phyloP scores from a whole-genome alignment of 306 rosid genomes.

The Quercus alba region DNA sequence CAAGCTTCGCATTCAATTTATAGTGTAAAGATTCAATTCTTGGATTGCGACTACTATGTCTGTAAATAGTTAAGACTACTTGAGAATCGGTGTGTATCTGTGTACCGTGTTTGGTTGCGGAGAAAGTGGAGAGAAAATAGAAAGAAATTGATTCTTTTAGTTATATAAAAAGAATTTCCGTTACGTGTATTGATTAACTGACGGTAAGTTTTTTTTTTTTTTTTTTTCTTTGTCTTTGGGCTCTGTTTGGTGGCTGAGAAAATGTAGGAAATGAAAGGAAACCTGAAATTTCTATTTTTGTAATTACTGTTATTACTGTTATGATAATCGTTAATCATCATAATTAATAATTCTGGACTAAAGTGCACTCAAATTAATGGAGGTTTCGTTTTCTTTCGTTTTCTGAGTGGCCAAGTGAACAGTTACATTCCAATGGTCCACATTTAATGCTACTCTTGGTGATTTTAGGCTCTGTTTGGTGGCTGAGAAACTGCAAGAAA shows the following conservation, averaged over 20 bases:
- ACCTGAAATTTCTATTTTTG: too few relatives aligned
- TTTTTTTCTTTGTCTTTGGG: too few relatives aligned
- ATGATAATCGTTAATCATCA: not conserved
- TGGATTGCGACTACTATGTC: not conserved
- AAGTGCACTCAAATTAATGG: not conserved
- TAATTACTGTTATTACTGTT: too few relatives aligned
- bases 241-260: too few relatives aligned
- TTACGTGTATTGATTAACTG: too few relatives aligned
- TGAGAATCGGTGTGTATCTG: not conserved
- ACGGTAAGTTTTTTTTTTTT: too few relatives aligned
- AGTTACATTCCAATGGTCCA: too few relatives aligned
- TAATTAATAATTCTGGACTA: not conserved
- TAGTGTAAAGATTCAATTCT: not conserved
- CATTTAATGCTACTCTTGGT: not conserved
- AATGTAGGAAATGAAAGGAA: too few relatives aligned
- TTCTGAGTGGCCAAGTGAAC: not conserved
- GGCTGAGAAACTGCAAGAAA: not conserved
- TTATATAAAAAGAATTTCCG: too few relatives aligned
- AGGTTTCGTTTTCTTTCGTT: not conserved
- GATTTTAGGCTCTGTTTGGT: not conserved
- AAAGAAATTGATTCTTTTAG: not conserved
- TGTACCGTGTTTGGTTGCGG: not conserved
- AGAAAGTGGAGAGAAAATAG: slow-evolving; percentile 13
- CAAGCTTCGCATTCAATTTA: not conserved
- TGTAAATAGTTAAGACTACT: not conserved